phyloP scores from a whole-genome alignment of 2,329 filamentous ascomycete species.

The Berkeleyomyces basicola region DNA sequence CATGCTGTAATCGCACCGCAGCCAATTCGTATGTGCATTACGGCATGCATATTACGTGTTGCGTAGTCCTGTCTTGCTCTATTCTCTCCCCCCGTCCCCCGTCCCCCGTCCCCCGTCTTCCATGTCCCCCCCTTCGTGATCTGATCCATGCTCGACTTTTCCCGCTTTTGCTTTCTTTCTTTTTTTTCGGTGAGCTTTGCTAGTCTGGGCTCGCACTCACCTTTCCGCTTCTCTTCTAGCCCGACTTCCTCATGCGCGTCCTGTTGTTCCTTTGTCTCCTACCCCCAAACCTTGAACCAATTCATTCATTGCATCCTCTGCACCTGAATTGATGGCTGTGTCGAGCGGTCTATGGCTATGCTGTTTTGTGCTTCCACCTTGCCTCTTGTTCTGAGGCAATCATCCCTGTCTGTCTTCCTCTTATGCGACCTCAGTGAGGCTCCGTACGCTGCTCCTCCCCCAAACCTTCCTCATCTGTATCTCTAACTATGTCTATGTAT shows the following conservation, averaged over 20 bases:
- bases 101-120: neutral
- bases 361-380: neutral
- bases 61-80: neutral
- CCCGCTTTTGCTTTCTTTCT: neutral
- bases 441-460: neutral
- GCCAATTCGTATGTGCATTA: neutral
- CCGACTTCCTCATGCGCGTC: neutral
- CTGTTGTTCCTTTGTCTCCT: neutral
- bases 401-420: neutral
- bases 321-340: neutral
- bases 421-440: neutral
- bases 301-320: too few relatives aligned
- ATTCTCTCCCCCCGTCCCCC: neutral
- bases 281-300: neutral
- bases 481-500: neutral
- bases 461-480: neutral
- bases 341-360: neutral
- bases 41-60: neutral
- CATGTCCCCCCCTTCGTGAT: neutral
- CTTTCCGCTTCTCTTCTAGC: neutral
- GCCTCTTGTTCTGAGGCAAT: neutral
- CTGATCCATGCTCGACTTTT: neutral
- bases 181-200: neutral
- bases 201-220: neutral
- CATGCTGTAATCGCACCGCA: neutral